Evolutionary conservation across 2,329 filamentous ascomycete species (phyloP).

Genomic region (Trichoderma sp.): DNA sequence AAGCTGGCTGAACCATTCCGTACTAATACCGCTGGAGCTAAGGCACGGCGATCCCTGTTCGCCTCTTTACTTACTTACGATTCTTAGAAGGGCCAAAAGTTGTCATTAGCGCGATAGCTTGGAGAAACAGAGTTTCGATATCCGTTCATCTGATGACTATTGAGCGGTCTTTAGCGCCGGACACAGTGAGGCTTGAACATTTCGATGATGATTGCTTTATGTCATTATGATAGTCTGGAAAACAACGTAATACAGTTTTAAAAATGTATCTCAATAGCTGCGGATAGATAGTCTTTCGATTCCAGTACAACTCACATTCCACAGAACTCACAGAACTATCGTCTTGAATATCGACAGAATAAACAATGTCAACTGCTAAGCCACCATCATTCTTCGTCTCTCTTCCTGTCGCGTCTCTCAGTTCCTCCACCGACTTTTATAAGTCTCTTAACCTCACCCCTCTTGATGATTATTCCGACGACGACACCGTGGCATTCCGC

Average conservation of each 20-base stretch:
- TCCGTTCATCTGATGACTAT: not conserved
- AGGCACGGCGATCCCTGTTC: not conserved
- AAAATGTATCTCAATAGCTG: not conserved
- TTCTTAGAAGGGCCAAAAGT: not conserved
- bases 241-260: not conserved
- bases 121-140: not conserved
- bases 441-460: conserved; percentile 22
- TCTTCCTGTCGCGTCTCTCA: not conserved
- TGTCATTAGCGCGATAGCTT: not conserved
- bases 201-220: conserved; percentile 11
- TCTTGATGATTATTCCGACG: conserved; percentile 22
- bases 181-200: not conserved
- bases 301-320: not conserved
- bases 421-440: conserved; percentile 22
- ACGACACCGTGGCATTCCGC: conserved; percentile 23
- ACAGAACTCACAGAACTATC: not conserved
- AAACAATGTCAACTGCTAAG: not conserved
- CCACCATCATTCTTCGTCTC: conserved; percentile 20
- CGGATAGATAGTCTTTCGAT: not conserved
- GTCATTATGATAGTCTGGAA: not conserved
- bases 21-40: not conserved
- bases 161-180: not conserved
- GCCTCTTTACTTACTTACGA: not conserved
- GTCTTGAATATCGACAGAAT: not conserved
- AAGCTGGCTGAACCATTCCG: not conserved